Conservation (phyloP, 805 yeast species). For the Candida glaebosa region DNA sequence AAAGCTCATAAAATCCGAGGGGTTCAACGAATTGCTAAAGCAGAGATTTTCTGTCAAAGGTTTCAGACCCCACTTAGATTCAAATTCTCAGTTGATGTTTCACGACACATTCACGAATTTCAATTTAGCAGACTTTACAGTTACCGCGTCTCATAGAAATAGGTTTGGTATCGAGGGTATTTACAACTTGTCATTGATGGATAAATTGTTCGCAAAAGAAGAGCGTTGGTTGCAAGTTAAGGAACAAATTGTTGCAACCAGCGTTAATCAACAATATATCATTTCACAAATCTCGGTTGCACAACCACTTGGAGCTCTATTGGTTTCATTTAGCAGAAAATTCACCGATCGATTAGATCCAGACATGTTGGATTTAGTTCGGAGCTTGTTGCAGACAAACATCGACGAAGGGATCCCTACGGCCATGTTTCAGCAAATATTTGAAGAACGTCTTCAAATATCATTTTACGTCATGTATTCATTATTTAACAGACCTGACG, state of each 20-base stretch:
- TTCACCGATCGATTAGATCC: constrained; percentile 21
- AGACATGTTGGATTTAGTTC: constrained; percentile 36
- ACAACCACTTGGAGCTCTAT: constrained; percentile 73
- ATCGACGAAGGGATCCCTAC: constrained; percentile 49
- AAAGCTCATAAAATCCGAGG: constrained; percentile 33
- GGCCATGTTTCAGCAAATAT: constrained; percentile 46
- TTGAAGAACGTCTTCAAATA: constrained; percentile 62
- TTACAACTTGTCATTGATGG: constrained; percentile 63
- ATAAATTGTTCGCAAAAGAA: constrained; percentile 46
- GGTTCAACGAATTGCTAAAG: constrained; percentile 29
- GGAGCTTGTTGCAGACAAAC: constrained; percentile 50
- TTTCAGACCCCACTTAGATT: constrained; percentile 46
- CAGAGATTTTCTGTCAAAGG: constrained; percentile 41
- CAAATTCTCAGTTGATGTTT: constrained; percentile 44
- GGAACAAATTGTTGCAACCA: constrained; percentile 51
- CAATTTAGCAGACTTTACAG: constrained; percentile 49
- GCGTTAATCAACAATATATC: constrained; percentile 59
- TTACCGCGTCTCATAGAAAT: constrained; percentile 42
- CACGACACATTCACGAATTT: constrained; percentile 44
- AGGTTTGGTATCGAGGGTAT: constrained; percentile 51
- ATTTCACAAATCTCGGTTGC: constrained; percentile 67
- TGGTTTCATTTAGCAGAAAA: constrained; percentile 61
- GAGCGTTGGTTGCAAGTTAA: constrained; percentile 43
- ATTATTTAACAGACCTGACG: constrained; percentile 27
- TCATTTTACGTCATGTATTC: constrained; percentile 52